A percentile compares a stretch with the other conserved stretches of the same genome.
Evolutionary conservation across 179 eudicot species (phyloP).

Genomic region (Dionaea muscipula): DNA sequence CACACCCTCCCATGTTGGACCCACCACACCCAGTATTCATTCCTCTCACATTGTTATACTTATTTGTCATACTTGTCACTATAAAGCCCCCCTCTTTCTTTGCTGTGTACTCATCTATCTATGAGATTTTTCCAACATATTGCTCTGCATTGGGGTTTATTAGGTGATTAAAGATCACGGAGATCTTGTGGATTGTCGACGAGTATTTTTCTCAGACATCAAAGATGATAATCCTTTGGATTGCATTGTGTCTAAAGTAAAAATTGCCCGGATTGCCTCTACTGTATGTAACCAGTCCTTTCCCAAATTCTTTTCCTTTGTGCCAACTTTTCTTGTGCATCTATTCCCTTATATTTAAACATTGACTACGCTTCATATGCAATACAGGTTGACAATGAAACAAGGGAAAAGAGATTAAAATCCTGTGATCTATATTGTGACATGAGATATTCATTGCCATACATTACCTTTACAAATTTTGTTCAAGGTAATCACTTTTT

Average conservation of each 20-base stretch:
- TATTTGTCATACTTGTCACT: too few species aligned
- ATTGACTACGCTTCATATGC: not conserved
- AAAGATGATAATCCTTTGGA: constrained; percentile 53
- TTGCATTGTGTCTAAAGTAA: constrained; percentile 39
- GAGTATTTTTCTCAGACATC: constrained; percentile 49
- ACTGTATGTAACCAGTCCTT: constrained; percentile 16
- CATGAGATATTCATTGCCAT: constrained; percentile 18
- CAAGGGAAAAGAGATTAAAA: not conserved
- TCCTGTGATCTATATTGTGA: constrained; percentile 17
- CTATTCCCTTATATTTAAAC: not conserved
- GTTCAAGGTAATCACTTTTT: constrained; percentile 5
- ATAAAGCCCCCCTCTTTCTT: too few species aligned
- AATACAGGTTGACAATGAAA: not conserved
- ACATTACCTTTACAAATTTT: constrained; percentile 15
- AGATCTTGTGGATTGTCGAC: constrained; percentile 12
- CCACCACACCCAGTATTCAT: too few species aligned
- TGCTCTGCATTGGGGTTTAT: too few species aligned
- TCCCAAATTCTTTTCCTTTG: not conserved
- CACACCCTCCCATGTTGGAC: too few species aligned
- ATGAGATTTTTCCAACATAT: too few species aligned
- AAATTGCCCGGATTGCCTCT: constrained; percentile 20
- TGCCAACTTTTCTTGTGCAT: not conserved
- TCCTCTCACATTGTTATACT: too few species aligned
- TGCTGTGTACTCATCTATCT: not conserved
- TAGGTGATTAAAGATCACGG: constrained; percentile 28